Evolutionary conservation across 2,329 filamentous ascomycete genomes (phyloP).

Genomic region (Metarhizium anisopliae): DNA sequence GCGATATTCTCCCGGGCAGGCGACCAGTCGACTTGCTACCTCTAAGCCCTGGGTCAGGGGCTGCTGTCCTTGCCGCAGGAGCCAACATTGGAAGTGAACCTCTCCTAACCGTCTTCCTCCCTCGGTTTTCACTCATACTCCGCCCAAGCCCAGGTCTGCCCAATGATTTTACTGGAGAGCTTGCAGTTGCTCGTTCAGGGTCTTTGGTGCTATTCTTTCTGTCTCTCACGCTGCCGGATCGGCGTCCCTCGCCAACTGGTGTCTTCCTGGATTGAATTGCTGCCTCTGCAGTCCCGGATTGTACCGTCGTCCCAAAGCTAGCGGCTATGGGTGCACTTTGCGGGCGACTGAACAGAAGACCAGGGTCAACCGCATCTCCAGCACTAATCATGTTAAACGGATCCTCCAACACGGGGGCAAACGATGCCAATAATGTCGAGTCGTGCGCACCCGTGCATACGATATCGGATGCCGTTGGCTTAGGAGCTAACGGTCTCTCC

Average conservation of each 20-base stretch:
- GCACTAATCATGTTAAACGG: constrained; percentile 40
- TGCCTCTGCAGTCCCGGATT: constrained; percentile 18
- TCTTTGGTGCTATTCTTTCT: constrained; percentile 28
- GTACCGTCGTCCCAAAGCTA: constrained; percentile 21
- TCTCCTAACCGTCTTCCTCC: constrained; percentile 30
- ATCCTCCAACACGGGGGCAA: constrained; percentile 32
- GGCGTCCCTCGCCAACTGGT: constrained; percentile 24
- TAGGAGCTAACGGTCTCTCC: constrained; percentile 41
- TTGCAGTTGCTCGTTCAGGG: constrained; percentile 31
- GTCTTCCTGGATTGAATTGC: constrained; percentile 17
- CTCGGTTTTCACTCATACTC: constrained; percentile 45
- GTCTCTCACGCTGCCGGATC: constrained; percentile 37
- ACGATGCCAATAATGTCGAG: constrained; percentile 30
- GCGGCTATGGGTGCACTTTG: constrained; percentile 37
- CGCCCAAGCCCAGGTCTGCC: constrained; percentile 40
- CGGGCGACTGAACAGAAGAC: constrained; percentile 46
- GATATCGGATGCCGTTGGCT: constrained; percentile 29
- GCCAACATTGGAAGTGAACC: constrained; percentile 39
- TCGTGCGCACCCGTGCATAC: constrained; percentile 11
- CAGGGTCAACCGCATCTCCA: constrained; percentile 47
- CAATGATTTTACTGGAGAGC: constrained; percentile 43
- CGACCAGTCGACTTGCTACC: constrained; percentile 27
- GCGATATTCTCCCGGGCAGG: constrained; percentile 40
- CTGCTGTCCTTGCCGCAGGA: constrained; percentile 27
- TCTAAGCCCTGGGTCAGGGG: constrained; percentile 21